phyloP scores from a whole-genome alignment of 345 rosid genomes.

The Citrus trifoliata region DNA sequence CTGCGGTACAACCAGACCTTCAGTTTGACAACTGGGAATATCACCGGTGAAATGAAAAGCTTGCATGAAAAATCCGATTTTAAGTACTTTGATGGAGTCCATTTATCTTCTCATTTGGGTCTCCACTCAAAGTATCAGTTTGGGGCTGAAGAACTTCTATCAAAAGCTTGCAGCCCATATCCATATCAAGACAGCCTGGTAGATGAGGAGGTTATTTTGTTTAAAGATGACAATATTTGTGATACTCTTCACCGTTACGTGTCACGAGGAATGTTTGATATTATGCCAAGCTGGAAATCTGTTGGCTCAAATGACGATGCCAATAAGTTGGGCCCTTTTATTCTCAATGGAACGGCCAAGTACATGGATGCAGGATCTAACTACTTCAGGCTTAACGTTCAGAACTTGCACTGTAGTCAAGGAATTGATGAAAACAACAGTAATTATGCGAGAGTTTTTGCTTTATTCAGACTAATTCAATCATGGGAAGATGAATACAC shows the following conservation, averaged over 20 bases:
- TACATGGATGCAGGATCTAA: background rate
- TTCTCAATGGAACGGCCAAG: background rate
- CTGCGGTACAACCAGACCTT: background rate
- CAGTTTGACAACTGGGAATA: background rate
- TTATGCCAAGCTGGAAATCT: background rate
- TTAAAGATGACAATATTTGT: background rate
- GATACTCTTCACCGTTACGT: background rate
- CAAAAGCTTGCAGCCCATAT: slow-evolving; percentile 1
- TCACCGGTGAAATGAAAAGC: slow-evolving; percentile 2
- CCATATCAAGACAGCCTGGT: background rate
- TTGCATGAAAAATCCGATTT: background rate
- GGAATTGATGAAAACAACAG: background rate
- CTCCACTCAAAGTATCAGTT: background rate
- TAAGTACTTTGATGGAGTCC: background rate
- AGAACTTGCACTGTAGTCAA: background rate
- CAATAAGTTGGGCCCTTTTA: background rate
- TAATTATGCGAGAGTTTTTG: background rate
- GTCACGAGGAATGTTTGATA: background rate
- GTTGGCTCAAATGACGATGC: background rate
- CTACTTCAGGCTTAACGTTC: background rate
- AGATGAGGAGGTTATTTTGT: background rate
- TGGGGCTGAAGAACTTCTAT: background rate
- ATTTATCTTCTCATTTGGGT: background rate
- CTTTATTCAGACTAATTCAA: background rate
- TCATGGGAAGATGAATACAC: background rate